A percentile compares a stretch with the other conserved stretches of the same genome.
Evolutionary conservation across 441 rosid species (phyloP).

Genomic region (Erysimum pusillum): DNA sequence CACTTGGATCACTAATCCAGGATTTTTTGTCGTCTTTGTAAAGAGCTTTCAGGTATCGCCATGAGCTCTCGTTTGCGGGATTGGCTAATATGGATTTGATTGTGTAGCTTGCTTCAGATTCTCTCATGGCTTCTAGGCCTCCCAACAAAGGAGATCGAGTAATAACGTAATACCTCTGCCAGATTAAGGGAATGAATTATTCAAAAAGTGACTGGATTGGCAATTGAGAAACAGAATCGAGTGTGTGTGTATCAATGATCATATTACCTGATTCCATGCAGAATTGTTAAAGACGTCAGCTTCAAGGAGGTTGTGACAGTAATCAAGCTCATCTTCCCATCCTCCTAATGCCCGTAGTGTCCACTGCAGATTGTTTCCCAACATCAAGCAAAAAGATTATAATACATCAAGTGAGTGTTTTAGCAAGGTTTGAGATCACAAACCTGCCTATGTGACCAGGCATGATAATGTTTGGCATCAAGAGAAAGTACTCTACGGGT

Average conservation of each 20-base stretch:
- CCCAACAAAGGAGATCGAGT: slow-evolving; percentile 77
- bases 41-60: slow-evolving; percentile 92
- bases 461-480: slow-evolving; percentile 94
- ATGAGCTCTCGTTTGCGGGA: slow-evolving; percentile 90
- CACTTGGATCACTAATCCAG: slow-evolving; percentile 65
- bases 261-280: slow-evolving; percentile 93
- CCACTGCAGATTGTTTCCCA: slow-evolving; percentile 66
- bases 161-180: slow-evolving; percentile 82
- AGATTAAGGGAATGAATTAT: slow-evolving; percentile 25
- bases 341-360: slow-evolving; percentile 83
- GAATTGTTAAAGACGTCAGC: slow-evolving; percentile 91
- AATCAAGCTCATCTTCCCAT: slow-evolving; percentile 90
- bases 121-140: slow-evolving; percentile 75
- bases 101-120: slow-evolving; percentile 80
- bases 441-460: slow-evolving; percentile 99
- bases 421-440: slow-evolving; percentile 42
- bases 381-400: neutral
- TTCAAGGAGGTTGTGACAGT: slow-evolving; percentile 78
- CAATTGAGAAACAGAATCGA: slow-evolving; percentile 2
- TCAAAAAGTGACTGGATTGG: neutral
- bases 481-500: slow-evolving; percentile 64
- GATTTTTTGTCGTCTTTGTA: slow-evolving; percentile 65
- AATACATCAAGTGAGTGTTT: slow-evolving; percentile 15
- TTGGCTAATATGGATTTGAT: slow-evolving; percentile 64
- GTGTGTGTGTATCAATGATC: neutral